Evolutionary conservation across 2,329 filamentous ascomycete species (phyloP), one percentile per base, ranked within the genome.

Genomic region (Cercospora citrullina): DNA sequence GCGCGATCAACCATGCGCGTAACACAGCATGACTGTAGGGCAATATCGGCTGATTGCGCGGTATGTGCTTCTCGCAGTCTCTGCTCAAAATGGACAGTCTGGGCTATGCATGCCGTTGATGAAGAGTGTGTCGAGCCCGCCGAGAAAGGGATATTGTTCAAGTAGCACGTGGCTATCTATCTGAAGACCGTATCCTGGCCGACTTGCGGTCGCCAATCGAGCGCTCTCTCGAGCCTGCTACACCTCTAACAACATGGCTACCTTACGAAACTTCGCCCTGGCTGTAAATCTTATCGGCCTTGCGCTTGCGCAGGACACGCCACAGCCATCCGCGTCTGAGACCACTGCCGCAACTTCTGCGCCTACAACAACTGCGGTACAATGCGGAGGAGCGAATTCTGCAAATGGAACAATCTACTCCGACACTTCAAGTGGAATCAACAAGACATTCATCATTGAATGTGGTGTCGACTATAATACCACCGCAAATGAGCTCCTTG

Each of bases 401-500:
- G 65, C 68, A 4, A 71, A 76, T 53, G 69, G 68, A n/a, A 75
- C 68, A 26, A 70, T 66, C 21, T 69, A 65, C 3, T 73, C 74
- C 62, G 72, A 66, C 3, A 69, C 65, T 4, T 23, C 62, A 21
- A 73, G 66, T 36, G 72, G 72, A 16, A 63, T 68, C n/a, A 69
- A 30, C 33, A 67, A 68, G 9, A 60, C 66, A n/a, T 77, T 73
- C 65, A 36, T 72, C 30, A 72, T 78, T 57, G 74, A 76, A 51
- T 78, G 76, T 60, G 74, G 71, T 33, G 72, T 75, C 30, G 76
- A 78, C 55, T 74, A 77, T 59, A 63, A 66, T 10, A 51, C 60
- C n/a, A 33, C 45, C 10, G 16, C 10, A 14, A 28, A 39, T 18
- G 60, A 53, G n/a, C 23, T 53, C 6, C 30, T 63, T 7, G 36